Evolutionary conservation across 179 eudicot species (phyloP), one percentile per base, ranked within the genome.

Genomic region (Beta corolliflora): DNA sequence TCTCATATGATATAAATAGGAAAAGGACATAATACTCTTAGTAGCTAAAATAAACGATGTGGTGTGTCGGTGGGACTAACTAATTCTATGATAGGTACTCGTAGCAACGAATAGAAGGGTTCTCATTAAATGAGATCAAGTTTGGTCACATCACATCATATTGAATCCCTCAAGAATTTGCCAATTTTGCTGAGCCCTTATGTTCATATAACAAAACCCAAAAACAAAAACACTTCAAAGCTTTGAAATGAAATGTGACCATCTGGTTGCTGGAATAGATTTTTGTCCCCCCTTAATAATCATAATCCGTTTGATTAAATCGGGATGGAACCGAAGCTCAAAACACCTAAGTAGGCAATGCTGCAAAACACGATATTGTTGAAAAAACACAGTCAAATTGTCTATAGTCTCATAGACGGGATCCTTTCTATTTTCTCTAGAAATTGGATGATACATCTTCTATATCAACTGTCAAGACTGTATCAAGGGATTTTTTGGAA

Each of bases 41-140:
- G 70, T n/a, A 59, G 55, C 68, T 54, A 50, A 79, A 80, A 67
- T 80, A 60, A 82, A 76, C 63, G 81, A 23, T 59, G 77, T 50
- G 83, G 54, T 77, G 85, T 78, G 92, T 91, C 91, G 93, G 94
- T 90, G 88, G 80, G 84, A 81, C 80, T 73, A 81, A 86, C 68
- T 79, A 59, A 68, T 74, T 65, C 59, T 78, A 82, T 55, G 78
- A 54, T 46, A 54, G 44, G 76, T 53, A 85, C 71, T 58, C 72
- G 48, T 67, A 55, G 79, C 75, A 77, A 14, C 71, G 54, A 79
- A 75, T 65, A 54, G 68, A 54, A 77, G 81, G 73, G 66, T 74
- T 12, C 70, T 79, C 87, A 84, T 81, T 87, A 36, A 36, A 36
- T 36, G 41, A 36, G 41, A 25, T 25, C 29, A 25, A 36, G 41